Evolutionary conservation across 768 basidiomycete species (phyloP).

Genomic region (Panaeolus cyanescens): DNA sequence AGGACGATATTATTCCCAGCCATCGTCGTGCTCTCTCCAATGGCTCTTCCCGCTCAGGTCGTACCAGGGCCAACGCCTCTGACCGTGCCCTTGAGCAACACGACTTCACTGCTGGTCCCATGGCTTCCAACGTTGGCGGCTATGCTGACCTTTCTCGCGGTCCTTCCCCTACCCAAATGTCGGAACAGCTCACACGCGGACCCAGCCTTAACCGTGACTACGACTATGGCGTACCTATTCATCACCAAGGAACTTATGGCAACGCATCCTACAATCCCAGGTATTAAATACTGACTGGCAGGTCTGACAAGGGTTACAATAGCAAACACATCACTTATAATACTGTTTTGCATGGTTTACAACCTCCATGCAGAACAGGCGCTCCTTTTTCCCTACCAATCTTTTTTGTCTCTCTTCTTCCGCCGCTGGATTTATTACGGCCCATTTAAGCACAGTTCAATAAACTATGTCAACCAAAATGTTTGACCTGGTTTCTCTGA

Average conservation of each 20-base stretch:
- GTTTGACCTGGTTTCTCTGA: slow-evolving; percentile 5
- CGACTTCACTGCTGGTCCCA: slow-evolving; percentile 71
- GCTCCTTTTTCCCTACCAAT: slow-evolving; percentile 17
- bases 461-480: slow-evolving; percentile 18
- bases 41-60: slow-evolving; percentile 61
- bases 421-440: slow-evolving; percentile 34
- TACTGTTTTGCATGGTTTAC: not conserved
- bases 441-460: slow-evolving; percentile 11
- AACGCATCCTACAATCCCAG: slow-evolving; percentile 36
- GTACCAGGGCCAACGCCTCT: slow-evolving; percentile 24
- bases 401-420: slow-evolving; percentile 16
- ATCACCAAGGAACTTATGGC: slow-evolving; percentile 55
- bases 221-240: slow-evolving; percentile 60
- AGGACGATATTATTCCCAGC: slow-evolving; percentile 46
- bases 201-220: slow-evolving; percentile 53
- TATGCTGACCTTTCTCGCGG: slow-evolving; percentile 85
- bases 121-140: slow-evolving; percentile 65
- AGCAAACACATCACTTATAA: not conserved
- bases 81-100: slow-evolving; percentile 46
- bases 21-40: slow-evolving; percentile 57
- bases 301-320: not conserved
- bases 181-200: slow-evolving; percentile 45
- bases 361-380: slow-evolving; percentile 14
- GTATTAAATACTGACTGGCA: not conserved
- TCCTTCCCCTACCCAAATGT: slow-evolving; percentile 70